Evolutionary conservation across 306 rosid genomes (phyloP), one percentile per base, ranked within the genome.

Genomic region (Albizia julibrissin): DNA sequence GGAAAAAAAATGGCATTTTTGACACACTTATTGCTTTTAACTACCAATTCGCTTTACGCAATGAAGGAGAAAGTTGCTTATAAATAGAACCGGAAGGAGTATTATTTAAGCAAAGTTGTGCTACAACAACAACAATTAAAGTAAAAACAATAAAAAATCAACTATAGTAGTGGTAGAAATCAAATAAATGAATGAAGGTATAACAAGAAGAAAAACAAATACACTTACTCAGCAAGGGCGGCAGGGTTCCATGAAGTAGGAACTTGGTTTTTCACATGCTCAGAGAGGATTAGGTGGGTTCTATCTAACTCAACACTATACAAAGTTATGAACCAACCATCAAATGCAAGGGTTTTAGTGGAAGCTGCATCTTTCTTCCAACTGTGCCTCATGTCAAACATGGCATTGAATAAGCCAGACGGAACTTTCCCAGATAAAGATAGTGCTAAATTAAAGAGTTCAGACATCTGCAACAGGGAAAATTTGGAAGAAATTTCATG

Each of bases 191-290:
- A 65, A 58, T 10, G 46, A 12, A 49, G 39, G 44, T 40, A 66
- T 67, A 22, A 34, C 43, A 46, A 43, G 12, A 33, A 75, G 72
- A 61, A 26, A 24, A 54, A 54, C 58, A 75, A 40, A 33, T 27
- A 24, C 34, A 72, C 91, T 84, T 87, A 90, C 96, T 82, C 89
- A 2, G 93, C 91, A 82, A 91, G 91, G 40, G 93, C 92, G 82
- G 88, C 86, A 81, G 96, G 92, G 39, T 91, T 90, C 96, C 96
- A 91, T 3, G 87, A 65, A 58, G 82, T 64, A 43, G 96, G 96
- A 18, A 91, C 89, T 40, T 90, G 90, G 14, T 56, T 80, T 84
- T 66, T 90, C 42, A 91, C 84, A 29, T 84, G 44, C 52, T 91
- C 68, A 43, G 86, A 73, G 29, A 91, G 78, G 11, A 82, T 65